Conservation (phyloP, 768 basidiomycete genomes). For the Suillus decipiens region DNA sequence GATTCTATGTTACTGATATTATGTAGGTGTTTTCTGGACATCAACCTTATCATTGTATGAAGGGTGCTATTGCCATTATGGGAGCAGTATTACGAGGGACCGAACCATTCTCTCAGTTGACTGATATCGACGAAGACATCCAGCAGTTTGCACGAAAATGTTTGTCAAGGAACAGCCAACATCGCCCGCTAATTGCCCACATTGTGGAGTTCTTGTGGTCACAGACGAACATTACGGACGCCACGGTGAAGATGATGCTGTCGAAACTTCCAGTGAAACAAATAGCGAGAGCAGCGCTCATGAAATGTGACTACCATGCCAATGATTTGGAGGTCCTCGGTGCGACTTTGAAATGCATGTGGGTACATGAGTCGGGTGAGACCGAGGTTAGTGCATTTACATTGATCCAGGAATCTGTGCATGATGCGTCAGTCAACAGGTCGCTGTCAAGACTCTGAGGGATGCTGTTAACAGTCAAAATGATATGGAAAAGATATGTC, state of each 20-base stretch:
- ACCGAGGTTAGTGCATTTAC: neutral
- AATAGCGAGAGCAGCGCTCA: neutral
- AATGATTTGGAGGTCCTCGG: neutral
- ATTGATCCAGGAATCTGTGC: neutral
- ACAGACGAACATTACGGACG: neutral
- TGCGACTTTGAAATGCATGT: neutral
- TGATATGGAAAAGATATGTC: neutral
- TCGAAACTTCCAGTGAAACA: neutral
- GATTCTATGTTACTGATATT: neutral
- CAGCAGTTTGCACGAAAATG: neutral
- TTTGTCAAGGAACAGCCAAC: neutral
- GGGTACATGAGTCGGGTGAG: neutral
- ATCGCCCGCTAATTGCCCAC: neutral
- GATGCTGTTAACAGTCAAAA: neutral
- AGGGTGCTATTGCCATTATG: fast-evolving
- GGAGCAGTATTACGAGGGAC: fast-evolving
- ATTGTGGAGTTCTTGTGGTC: neutral
- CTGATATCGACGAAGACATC: neutral
- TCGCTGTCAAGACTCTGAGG: neutral
- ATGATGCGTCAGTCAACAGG: neutral
- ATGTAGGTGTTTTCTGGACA: neutral
- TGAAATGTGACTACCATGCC: neutral
- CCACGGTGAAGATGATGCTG: neutral
- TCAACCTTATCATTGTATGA: fast-evolving
- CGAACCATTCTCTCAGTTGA: neutral